Conservation (phyloP, 768 basidiomycete species). For the Termitomyces sp. region DNA sequence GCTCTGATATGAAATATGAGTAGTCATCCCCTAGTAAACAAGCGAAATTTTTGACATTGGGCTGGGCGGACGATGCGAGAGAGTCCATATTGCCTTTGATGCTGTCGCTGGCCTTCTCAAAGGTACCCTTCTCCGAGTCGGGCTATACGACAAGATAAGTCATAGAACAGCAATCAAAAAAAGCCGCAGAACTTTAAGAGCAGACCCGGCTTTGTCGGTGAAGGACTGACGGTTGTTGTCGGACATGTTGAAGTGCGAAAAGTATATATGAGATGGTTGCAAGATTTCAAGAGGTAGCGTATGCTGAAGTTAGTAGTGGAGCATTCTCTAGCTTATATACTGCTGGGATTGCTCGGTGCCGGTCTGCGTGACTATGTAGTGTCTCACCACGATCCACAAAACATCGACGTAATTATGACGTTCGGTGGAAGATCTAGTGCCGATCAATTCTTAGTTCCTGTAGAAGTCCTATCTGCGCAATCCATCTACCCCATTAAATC, state of each 20-base stretch:
- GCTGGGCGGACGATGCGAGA: conserved; percentile 41
- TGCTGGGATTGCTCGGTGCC: not conserved
- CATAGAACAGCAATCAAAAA: not conserved
- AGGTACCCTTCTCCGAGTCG: conserved; percentile 52
- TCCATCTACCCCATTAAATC: not conserved
- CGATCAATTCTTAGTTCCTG: not conserved
- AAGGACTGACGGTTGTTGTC: conserved; percentile 53
- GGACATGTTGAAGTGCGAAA: conserved; percentile 36
- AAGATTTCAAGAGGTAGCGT: not conserved
- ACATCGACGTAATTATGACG: not conserved
- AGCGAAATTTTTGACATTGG: conserved; percentile 30
- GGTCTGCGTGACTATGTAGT: not conserved
- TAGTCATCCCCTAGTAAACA: not conserved
- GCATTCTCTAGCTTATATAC: not conserved
- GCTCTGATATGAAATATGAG: conserved; percentile 22
- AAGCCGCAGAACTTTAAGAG: conserved; percentile 37
- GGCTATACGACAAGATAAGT: conserved; percentile 29
- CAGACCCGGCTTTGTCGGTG: conserved; percentile 50
- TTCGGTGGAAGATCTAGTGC: not conserved
- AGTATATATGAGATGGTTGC: not conserved
- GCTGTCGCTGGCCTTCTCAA: conserved; percentile 46
- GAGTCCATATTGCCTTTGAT: conserved; percentile 45
- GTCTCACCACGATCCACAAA: not conserved
- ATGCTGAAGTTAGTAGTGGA: not conserved
- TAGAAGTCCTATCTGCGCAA: not conserved